phyloP scores from a whole-genome alignment of 2,329 filamentous ascomycete genomes.

The Cladosporium sp. region DNA sequence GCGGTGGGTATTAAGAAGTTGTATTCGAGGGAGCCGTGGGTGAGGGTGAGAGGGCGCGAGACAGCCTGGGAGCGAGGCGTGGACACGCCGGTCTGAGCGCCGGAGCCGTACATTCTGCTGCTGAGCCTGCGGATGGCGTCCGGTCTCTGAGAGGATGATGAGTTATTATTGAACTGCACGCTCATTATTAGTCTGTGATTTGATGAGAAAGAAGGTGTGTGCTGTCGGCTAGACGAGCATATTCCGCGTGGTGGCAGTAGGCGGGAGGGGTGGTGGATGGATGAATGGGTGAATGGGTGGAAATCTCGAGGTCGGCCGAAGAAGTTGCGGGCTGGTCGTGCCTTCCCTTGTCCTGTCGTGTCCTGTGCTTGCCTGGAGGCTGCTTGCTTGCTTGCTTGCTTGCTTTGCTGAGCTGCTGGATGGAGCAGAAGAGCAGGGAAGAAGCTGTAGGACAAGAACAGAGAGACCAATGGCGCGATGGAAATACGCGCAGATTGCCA shows the following conservation, averaged over 20 bases:
- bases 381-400: neutral
- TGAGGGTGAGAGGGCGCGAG: constrained; percentile 82
- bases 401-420: constrained; percentile 5
- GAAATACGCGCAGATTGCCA: too few species aligned
- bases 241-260: neutral
- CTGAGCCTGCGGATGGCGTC: constrained; percentile 10
- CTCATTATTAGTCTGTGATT: constrained; percentile 11
- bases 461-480: too few species aligned
- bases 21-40: constrained; percentile 92
- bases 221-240: neutral
- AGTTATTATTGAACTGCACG: constrained; percentile 12
- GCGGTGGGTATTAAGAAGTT: constrained; percentile 92
- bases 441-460: neutral
- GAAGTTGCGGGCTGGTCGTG: constrained; percentile 1
- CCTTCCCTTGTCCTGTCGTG: neutral
- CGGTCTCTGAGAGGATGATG: constrained; percentile 5
- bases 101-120: constrained; percentile 73
- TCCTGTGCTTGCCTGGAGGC: neutral
- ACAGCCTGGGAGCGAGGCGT: constrained; percentile 92
- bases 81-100: constrained; percentile 91
- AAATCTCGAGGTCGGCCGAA: neutral
- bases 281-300: neutral
- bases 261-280: neutral
- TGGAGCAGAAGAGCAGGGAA: too few species aligned
- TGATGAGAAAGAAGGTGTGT: too few species aligned